Percentiles rank a stretch among this genome's conserved stretches.
Evolutionary conservation across 2,329 filamentous ascomycete genomes (phyloP).

Genomic region (Cladosporium velox): DNA sequence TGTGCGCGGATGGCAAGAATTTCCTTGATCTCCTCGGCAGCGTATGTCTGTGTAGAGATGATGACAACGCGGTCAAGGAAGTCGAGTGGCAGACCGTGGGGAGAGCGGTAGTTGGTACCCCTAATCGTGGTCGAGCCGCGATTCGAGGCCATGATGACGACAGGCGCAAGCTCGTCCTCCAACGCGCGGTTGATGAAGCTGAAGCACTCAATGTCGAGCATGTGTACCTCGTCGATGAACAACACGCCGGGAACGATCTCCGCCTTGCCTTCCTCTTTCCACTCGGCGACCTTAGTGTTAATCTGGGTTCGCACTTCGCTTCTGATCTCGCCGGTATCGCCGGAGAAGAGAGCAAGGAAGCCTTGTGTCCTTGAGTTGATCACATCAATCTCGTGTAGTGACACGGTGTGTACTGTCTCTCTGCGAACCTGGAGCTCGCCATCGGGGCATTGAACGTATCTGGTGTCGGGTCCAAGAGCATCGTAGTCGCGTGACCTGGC

Average conservation of each 20-base stretch:
- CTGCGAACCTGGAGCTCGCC: constrained; percentile 96
- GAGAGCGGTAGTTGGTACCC: constrained; percentile 88
- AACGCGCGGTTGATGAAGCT: constrained; percentile 97
- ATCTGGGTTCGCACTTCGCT: constrained; percentile 98
- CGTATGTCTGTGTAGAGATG: constrained; percentile 88
- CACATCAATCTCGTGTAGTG: constrained; percentile 96
- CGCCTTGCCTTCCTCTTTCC: constrained; percentile 99
- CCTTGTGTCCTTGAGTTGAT: constrained; percentile 99
- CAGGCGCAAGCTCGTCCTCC: constrained; percentile 90
- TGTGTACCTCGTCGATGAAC: constrained; percentile 99
- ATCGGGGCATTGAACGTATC: constrained; percentile 96
- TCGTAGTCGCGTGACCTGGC: constrained; percentile 96
- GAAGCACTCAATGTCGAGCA: constrained; percentile 99
- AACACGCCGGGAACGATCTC: constrained; percentile 96
- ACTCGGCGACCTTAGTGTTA: constrained; percentile 97
- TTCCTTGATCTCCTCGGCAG: constrained; percentile 80
- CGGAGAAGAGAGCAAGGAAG: constrained; percentile 94
- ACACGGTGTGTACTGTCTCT: constrained; percentile 95
- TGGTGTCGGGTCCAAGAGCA: constrained; percentile 97
- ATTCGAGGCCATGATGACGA: constrained; percentile 99
- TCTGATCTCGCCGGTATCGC: constrained; percentile 95
- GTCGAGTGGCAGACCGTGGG: constrained; percentile 91
- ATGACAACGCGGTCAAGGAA: constrained; percentile 96
- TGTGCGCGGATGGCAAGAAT: constrained; percentile 90
- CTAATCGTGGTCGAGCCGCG: constrained; percentile 87